Conservation (phyloP, 352 stramenopile species). For the Lagenidium giganteum region DNA sequence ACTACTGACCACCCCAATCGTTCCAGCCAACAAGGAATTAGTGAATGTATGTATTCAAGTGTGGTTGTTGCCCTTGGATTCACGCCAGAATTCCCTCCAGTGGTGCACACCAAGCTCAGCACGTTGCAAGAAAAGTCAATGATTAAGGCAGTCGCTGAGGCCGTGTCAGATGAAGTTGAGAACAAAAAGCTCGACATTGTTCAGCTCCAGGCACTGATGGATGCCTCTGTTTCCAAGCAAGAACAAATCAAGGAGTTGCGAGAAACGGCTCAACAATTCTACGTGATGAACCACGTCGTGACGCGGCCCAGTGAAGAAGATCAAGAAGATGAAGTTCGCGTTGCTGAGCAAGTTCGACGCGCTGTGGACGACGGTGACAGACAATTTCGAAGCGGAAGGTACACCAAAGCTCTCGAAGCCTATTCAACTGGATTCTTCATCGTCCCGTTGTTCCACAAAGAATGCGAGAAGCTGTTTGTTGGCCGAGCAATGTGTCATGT, state of each 20-base stretch:
- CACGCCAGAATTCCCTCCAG: slow-evolving; percentile 30
- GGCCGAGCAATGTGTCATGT: slow-evolving; percentile 59
- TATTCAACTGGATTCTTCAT: slow-evolving; percentile 59
- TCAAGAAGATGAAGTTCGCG: slow-evolving; percentile 35
- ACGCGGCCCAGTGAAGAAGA: slow-evolving; percentile 52
- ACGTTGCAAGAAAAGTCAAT: slow-evolving; percentile 85
- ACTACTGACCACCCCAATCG: no score
- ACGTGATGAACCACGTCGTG: slow-evolving; percentile 69
- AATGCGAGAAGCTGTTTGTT: slow-evolving; percentile 48
- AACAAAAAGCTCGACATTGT: slow-evolving; percentile 50
- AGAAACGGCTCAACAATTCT: slow-evolving; percentile 43
- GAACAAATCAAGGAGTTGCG: slow-evolving; percentile 18
- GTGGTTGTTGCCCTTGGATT: slow-evolving; percentile 73
- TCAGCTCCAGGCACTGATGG: slow-evolving; percentile 74
- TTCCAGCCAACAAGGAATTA: slow-evolving; percentile 8
- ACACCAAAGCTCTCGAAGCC: slow-evolving; percentile 45
- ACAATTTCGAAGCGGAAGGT: slow-evolving; percentile 35
- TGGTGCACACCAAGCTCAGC: slow-evolving; percentile 60
- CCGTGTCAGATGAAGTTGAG: slow-evolving; percentile 53
- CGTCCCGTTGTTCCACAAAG: slow-evolving; percentile 62
- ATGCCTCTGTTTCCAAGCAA: slow-evolving; percentile 39
- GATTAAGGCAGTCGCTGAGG: slow-evolving; percentile 70
- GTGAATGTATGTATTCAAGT: slow-evolving; percentile 40
- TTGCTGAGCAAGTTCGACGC: slow-evolving; percentile 38
- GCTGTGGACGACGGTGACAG: slow-evolving; percentile 57